phyloP scores from a whole-genome alignment of 2,329 filamentous ascomycete genomes.

The Aspergillus neoniger region DNA sequence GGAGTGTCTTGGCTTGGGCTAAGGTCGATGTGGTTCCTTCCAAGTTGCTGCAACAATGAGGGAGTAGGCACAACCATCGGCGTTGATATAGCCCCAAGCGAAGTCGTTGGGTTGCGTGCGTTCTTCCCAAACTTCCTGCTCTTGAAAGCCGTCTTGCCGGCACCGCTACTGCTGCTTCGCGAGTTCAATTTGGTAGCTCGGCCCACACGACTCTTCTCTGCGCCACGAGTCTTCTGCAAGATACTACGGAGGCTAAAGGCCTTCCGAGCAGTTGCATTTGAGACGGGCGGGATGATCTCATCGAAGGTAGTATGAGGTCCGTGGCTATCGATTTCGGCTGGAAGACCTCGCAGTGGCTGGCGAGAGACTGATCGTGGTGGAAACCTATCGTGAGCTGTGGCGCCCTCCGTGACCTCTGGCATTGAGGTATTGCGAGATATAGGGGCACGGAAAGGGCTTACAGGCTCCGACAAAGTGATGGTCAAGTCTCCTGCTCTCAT shows the following conservation, averaged over 20 bases:
- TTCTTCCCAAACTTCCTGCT: background rate
- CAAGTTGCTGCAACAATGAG: background rate
- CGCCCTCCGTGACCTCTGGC: background rate
- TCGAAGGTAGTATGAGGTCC: constrained; percentile 12
- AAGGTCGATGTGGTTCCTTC: background rate
- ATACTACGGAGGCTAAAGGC: constrained; percentile 25
- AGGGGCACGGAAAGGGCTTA: background rate
- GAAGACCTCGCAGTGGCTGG: constrained; percentile 11
- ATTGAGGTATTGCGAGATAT: too few species aligned
- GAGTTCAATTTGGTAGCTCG: background rate
- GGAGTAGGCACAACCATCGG: background rate
- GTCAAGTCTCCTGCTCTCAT: background rate
- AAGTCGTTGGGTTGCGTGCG: background rate
- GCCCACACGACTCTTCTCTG: constrained; percentile 8
- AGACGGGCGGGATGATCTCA: constrained; percentile 9
- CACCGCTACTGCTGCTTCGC: background rate
- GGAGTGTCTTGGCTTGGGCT: constrained; percentile 9
- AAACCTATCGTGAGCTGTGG: constrained; percentile 5
- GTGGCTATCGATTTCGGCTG: background rate
- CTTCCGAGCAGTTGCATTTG: constrained; percentile 20
- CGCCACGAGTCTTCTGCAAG: constrained; percentile 17
- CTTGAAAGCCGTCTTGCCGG: background rate
- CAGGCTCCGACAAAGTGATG: background rate
- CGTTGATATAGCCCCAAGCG: background rate
- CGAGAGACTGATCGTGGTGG: constrained; percentile 20